Conservation (phyloP, 2,329 filamentous ascomycete genomes). For the Hysterium pulicare region DNA sequence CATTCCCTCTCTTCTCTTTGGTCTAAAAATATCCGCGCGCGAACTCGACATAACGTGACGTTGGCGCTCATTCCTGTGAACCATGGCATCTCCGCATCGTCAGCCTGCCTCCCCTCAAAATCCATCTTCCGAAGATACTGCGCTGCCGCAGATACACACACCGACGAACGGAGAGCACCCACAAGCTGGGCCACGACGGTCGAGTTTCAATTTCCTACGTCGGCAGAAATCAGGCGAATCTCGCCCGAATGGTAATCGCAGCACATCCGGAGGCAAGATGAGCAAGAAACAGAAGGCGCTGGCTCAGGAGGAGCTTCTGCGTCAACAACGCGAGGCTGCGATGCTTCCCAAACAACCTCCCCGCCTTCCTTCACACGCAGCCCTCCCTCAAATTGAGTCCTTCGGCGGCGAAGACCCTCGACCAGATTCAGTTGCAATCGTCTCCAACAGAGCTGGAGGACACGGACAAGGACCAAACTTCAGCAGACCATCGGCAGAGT, state of each 20-base stretch:
- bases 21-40: background rate
- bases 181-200: constrained; percentile 15
- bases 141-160: constrained; percentile 7
- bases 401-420: constrained; percentile 62
- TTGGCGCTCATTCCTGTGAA: constrained; percentile 23
- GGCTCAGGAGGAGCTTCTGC: constrained; percentile 50
- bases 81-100: constrained; percentile 19
- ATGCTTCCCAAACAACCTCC: constrained; percentile 59
- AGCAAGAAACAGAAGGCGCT: constrained; percentile 58
- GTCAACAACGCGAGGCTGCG: constrained; percentile 55
- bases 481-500: constrained; percentile 36
- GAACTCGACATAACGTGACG: constrained; percentile 11
- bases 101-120: constrained; percentile 16
- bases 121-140: constrained; percentile 27
- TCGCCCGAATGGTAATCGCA: constrained; percentile 20
- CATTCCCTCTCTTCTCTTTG: background rate
- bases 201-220: constrained; percentile 38
- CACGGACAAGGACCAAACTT: constrained; percentile 24
- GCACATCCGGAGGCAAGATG: constrained; percentile 36
- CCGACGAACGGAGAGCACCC: constrained; percentile 20
- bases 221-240: constrained; percentile 31
- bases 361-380: constrained; percentile 50
- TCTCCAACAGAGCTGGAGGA: constrained; percentile 54
- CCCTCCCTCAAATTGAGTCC: constrained; percentile 50
- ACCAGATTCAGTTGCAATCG: constrained; percentile 60